These are phyloP conservation scores for Monosporascus sp. DNA, from an alignment of 2,329 filamentous ascomycete species.

Conservation along the genomic window DNA sequence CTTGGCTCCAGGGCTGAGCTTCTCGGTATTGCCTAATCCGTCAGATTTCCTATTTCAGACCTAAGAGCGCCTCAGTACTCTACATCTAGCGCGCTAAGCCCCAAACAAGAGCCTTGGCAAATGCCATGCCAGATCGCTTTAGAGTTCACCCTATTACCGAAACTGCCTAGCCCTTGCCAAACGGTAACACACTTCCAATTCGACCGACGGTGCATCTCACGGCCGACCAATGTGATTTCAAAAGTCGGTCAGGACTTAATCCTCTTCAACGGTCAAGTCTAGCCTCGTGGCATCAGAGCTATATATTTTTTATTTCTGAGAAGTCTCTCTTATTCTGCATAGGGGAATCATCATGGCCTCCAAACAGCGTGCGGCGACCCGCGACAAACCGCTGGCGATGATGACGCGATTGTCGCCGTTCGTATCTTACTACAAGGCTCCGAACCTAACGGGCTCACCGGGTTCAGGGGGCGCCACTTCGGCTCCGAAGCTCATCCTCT, in stretches of 20 bases:
- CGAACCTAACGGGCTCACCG: constrained; percentile 4
- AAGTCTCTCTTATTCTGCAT: background rate
- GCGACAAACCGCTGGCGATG: constrained; percentile 13
- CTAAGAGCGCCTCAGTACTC: background rate
- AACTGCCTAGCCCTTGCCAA: background rate
- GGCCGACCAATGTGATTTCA: background rate
- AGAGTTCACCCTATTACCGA: background rate
- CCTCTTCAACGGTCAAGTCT: too few relatives aligned
- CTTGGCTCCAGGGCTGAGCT: too few relatives aligned
- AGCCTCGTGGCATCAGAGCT: background rate
- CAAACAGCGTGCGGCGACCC: constrained; percentile 4
- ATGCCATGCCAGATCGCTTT: background rate
- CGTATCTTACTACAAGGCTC: constrained; percentile 21
- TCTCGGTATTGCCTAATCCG: too few relatives aligned
- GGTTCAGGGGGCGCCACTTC: constrained; percentile 2
- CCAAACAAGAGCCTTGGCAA: background rate
- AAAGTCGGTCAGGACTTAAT: background rate
- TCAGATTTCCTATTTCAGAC: too few relatives aligned
- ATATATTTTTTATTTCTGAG: background rate
- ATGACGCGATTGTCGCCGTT: constrained; percentile 23
- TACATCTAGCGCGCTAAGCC: background rate
- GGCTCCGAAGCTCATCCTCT: constrained; percentile 40
- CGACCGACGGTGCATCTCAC: background rate
- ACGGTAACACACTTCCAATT: background rate
- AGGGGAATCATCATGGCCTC: constrained; percentile 9